These are phyloP conservation scores for Pythium rishiriense DNA, from an alignment of 352 stramenopile species.

Conservation along the genomic window DNA sequence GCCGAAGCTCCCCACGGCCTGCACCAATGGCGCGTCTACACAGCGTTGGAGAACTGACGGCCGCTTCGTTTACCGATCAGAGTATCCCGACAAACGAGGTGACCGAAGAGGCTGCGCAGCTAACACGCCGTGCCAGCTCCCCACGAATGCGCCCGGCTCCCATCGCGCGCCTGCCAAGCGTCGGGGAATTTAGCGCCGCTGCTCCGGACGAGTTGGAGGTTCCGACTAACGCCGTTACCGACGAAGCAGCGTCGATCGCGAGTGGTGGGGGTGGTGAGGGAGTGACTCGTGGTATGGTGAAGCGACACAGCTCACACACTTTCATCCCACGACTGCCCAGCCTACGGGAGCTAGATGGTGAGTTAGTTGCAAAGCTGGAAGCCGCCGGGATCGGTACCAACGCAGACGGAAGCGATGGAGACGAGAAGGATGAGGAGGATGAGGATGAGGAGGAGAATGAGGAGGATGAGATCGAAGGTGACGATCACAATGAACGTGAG, in stretches of 20 bases:
- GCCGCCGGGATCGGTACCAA: background rate
- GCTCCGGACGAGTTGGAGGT: slow-evolving; percentile 9
- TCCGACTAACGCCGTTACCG: slow-evolving; percentile 6
- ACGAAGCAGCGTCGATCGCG: slow-evolving; percentile 2
- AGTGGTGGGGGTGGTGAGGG: background rate
- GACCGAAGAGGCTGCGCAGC: slow-evolving; percentile 7
- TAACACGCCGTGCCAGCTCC: slow-evolving; percentile 7
- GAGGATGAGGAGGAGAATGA: slow-evolving; percentile 20
- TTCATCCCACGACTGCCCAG: slow-evolving; percentile 14
- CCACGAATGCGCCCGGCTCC: background rate
- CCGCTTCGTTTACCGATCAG: slow-evolving; percentile 1
- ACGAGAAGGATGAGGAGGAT: slow-evolving; percentile 1
- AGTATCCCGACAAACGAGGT: slow-evolving; percentile 12
- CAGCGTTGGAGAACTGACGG: slow-evolving; percentile 34
- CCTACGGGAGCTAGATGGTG: background rate
- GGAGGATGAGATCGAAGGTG: slow-evolving; percentile 10
- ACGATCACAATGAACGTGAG: background rate
- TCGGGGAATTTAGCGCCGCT: slow-evolving; percentile 1
- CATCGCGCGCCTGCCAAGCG: slow-evolving; percentile 4
- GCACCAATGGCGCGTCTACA: slow-evolving; percentile 24
- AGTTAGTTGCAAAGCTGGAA: background rate
- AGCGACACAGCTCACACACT: background rate
- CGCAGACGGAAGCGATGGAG: background rate
- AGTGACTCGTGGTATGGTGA: background rate
- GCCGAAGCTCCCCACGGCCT: slow-evolving; percentile 11